phyloP scores from a whole-genome alignment of 139 green algal genomes.

The Coelastrella sp. region DNA sequence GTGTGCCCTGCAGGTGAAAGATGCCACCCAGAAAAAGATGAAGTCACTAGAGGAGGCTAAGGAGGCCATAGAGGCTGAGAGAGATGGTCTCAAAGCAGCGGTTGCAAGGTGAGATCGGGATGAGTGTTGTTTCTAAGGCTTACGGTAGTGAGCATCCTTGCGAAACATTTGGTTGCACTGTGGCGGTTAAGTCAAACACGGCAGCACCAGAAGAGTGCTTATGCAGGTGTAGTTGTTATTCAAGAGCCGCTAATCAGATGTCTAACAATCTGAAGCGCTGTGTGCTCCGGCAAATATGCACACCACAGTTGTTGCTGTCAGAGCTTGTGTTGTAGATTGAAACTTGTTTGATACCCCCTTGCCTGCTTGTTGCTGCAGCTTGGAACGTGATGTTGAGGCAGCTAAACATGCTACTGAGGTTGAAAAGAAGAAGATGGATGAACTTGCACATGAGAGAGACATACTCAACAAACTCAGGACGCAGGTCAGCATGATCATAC shows the following conservation, averaged over 20 bases:
- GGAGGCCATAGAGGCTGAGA: constrained; percentile 71
- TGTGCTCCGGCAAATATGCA: too few species aligned
- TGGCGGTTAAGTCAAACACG: too few species aligned
- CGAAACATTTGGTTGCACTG: too few species aligned
- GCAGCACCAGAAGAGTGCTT: too few species aligned
- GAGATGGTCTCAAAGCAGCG: constrained; percentile 32
- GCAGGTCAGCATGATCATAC: constrained; percentile 51
- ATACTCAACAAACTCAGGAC: constrained; percentile 90
- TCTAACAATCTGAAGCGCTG: too few species aligned
- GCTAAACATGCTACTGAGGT: constrained; percentile 20
- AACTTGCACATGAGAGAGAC: constrained; percentile 88
- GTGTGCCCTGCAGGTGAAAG: constrained; percentile 34
- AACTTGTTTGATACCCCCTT: background rate
- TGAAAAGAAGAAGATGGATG: constrained; percentile 84
- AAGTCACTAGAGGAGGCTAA: constrained; percentile 60
- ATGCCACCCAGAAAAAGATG: constrained; percentile 51
- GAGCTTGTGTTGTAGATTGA: too few species aligned
- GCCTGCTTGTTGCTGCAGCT: constrained; percentile 10
- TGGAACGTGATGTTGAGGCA: constrained; percentile 44
- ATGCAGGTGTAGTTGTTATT: too few species aligned
- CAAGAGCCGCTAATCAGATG: too few species aligned
- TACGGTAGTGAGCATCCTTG: too few species aligned
- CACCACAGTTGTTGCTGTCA: too few species aligned
- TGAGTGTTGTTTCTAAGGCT: too few species aligned
- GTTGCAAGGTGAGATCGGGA: background rate